A percentile compares a stretch with the other conserved stretches of the same genome.
Evolutionary conservation across 305 asterid genomes (phyloP).

Genomic region (Rubia tinctorum): DNA sequence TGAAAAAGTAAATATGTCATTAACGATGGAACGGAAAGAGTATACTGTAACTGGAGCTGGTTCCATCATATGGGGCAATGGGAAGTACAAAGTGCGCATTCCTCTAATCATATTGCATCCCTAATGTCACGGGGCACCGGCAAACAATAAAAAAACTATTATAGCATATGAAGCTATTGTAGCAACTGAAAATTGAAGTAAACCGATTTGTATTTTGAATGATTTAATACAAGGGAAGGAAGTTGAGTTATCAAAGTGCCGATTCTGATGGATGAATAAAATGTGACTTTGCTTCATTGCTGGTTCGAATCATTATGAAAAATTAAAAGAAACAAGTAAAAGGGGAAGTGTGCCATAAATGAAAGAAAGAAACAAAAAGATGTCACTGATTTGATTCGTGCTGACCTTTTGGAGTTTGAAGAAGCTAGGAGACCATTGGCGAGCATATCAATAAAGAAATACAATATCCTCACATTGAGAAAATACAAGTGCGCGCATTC

Average conservation of each 20-base stretch:
- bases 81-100: conserved; percentile 56
- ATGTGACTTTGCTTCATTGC: too few relatives aligned
- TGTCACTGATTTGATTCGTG: background rate
- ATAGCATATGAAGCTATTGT: too few relatives aligned
- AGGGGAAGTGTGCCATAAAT: too few relatives aligned
- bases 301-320: too few relatives aligned
- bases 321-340: too few relatives aligned
- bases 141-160: too few relatives aligned
- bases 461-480: background rate
- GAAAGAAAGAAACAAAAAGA: too few relatives aligned
- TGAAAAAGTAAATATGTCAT: too few relatives aligned
- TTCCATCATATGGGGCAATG: conserved; percentile 69
- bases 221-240: background rate
- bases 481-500: background rate
- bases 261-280: too few relatives aligned
- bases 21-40: too few relatives aligned
- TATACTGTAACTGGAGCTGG: conserved; percentile 46
- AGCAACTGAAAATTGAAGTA: too few relatives aligned
- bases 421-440: background rate
- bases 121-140: background rate
- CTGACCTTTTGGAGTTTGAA: background rate
- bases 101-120: conserved; percentile 42
- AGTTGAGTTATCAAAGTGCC: background rate
- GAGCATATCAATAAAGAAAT: background rate
- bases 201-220: too few relatives aligned